phyloP scores from a whole-genome alignment of 805 yeast species.

The Candida nitratophila region DNA sequence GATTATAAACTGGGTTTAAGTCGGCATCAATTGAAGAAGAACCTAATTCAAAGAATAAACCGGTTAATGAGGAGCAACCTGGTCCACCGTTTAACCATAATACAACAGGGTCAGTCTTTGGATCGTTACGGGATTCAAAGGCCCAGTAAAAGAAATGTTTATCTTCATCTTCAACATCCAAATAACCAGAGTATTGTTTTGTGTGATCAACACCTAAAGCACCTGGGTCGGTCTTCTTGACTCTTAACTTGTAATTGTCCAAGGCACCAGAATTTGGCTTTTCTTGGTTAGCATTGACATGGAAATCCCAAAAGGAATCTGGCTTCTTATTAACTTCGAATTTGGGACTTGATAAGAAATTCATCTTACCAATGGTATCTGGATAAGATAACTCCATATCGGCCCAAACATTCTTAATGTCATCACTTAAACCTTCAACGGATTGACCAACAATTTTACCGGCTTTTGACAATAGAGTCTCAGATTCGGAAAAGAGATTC shows the following conservation, averaged over 20 bases:
- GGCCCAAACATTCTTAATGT: slow-evolving; percentile 48
- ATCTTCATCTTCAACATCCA: slow-evolving; percentile 59
- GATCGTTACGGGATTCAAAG: slow-evolving; percentile 87
- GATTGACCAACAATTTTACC: slow-evolving; percentile 46
- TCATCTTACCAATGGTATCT: slow-evolving; percentile 40
- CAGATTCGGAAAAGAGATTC: not conserved
- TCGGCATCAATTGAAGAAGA: slow-evolving; percentile 67
- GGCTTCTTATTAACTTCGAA: slow-evolving; percentile 28
- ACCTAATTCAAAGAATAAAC: slow-evolving; percentile 86
- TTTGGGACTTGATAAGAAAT: slow-evolving; percentile 44
- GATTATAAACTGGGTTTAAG: slow-evolving; percentile 67
- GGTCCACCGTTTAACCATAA: slow-evolving; percentile 95
- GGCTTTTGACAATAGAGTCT: slow-evolving; percentile 31
- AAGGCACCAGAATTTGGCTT: slow-evolving; percentile 25
- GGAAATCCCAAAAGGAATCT: slow-evolving; percentile 27
- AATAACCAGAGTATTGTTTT: slow-evolving; percentile 67
- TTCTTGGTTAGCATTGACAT: slow-evolving; percentile 21
- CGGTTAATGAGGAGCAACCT: slow-evolving; percentile 89
- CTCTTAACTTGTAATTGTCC: slow-evolving; percentile 42
- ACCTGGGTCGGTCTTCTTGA: slow-evolving; percentile 39
- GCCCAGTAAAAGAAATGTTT: slow-evolving; percentile 93
- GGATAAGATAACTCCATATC: slow-evolving; percentile 61
- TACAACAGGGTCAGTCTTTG: slow-evolving; percentile 76
- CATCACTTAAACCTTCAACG: slow-evolving; percentile 38
- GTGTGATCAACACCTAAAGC: slow-evolving; percentile 53